Evolutionary conservation across 163 green algal species (phyloP), one percentile per base, ranked within the genome.

Genomic region (Trebouxiophyceae sp.): DNA sequence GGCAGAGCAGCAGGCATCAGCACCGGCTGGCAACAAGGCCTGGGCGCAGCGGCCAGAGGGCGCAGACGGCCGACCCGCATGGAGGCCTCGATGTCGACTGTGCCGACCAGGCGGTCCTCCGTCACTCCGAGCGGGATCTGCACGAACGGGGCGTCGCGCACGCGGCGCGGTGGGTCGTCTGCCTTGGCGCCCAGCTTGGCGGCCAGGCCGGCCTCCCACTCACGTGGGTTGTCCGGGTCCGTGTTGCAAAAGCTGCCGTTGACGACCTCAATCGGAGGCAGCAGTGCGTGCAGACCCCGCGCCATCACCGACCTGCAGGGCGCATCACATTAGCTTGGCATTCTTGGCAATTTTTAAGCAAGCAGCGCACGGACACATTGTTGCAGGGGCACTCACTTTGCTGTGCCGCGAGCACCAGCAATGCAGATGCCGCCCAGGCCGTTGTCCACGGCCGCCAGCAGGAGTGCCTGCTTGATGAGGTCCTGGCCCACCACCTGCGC

Each of bases 111-210:
- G 0, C 94, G 81, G 77, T 99, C 94, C 83, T 99, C 94, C 2
- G 94, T 99, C n/a, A 99, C 91, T 1, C 94, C 94, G 57, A 99
- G 81, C 1, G 94, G 94, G 57, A 99, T 95, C 78, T 99, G 95
- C 45, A 97, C 86, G 77, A 97, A 98, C 2, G 92, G 91, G 2
- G 90, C 83, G 27, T 89, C 80, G 5, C 79, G 75, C 16, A 97
- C 75, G 23, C 72, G 65, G 29, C 79, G 87, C 5, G 72, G 70
- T 20, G 86, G 54, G 33, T 86, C 67, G 4, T 57, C 74, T 1
- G 46, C 54, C 27, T 46, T 23, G 8, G n/a, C 45, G 1, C 44
- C 71, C 20, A 95, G 64, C 68, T 84, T 87, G 59, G 87, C 87
- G 3, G 54, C 65, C 61, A 96, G 84, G 32, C 69, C 69, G 30